Conservation (phyloP, 768 basidiomycete species). For the Boletus eberwhitei region DNA sequence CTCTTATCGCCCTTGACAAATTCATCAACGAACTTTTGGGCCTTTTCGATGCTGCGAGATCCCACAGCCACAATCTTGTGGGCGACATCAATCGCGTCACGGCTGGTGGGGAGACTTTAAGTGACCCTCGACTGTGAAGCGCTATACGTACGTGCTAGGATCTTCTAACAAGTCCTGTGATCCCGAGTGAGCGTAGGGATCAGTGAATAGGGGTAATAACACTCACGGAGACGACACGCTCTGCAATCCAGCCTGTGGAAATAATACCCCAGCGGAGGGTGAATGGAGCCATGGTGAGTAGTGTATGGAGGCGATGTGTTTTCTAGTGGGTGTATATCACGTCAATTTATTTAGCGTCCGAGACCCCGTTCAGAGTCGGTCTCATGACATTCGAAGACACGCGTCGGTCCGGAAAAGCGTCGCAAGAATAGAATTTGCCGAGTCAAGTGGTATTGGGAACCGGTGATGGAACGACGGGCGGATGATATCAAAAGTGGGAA, state of each 20-base stretch:
- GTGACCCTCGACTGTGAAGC: neutral
- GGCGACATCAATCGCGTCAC: neutral
- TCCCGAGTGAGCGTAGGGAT: neutral
- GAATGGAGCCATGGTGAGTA: neutral
- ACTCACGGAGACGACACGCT: constrained; percentile 31
- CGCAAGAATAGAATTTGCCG: neutral
- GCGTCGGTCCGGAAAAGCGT: constrained; percentile 19
- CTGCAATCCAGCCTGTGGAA: neutral
- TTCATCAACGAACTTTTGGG: neutral
- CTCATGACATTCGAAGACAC: neutral
- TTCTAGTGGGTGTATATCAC: neutral
- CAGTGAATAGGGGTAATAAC: neutral
- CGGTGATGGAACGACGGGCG: neutral
- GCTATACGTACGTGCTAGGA: neutral
- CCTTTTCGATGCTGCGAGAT: neutral
- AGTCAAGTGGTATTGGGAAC: neutral
- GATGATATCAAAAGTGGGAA: constrained; percentile 5
- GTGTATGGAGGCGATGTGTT: neutral
- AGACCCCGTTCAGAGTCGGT: neutral
- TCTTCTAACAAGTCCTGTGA: neutral
- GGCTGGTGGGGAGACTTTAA: neutral
- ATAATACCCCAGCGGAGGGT: neutral
- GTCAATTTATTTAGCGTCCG: neutral
- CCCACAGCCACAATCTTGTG: neutral
- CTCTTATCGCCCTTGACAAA: neutral